These are phyloP conservation scores for Pythium volutum DNA, from an alignment of 352 stramenopile species.

Conservation along the genomic window DNA sequence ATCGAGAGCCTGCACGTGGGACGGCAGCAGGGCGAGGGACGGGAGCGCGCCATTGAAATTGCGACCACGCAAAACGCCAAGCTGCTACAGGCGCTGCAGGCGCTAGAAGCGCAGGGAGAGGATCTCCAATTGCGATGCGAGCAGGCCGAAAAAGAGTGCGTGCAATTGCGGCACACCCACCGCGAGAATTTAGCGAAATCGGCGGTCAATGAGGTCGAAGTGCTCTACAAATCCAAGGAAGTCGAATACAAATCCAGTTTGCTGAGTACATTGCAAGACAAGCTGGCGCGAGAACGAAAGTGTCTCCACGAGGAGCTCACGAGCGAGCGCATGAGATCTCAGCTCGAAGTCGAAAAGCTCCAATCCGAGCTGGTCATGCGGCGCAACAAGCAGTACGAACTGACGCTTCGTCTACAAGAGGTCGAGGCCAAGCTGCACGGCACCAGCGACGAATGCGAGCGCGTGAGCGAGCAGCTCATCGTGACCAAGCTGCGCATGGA, in stretches of 20 bases:
- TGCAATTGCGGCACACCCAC: conserved; percentile 34
- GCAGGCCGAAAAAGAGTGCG: conserved; percentile 34
- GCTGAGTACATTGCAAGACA: conserved; percentile 42
- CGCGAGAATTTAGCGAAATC: conserved; percentile 29
- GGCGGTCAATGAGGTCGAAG: conserved; percentile 43
- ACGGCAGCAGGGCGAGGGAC: conserved; percentile 48
- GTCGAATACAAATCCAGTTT: conserved; percentile 34
- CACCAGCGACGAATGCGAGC: conserved; percentile 33
- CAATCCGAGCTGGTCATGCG: conserved; percentile 70
- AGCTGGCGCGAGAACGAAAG: conserved; percentile 50
- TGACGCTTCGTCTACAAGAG: conserved; percentile 65
- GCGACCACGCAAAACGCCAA: conserved; percentile 72
- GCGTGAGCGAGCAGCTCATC: conserved; percentile 40
- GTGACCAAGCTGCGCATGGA: conserved; percentile 52
- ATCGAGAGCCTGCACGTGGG: conserved; percentile 52
- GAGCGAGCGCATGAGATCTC: conserved; percentile 37
- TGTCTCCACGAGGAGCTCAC: conserved; percentile 46
- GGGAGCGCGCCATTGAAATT: conserved; percentile 72
- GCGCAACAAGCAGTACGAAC: conserved; percentile 78
- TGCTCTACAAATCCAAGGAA: conserved; percentile 45
- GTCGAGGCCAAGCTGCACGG: conserved; percentile 50
- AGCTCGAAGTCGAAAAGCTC: conserved; percentile 60
- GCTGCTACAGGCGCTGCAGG: conserved; percentile 57
- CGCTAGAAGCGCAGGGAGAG: conserved; percentile 40
- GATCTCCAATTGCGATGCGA: conserved; percentile 27